Percentiles rank a stretch among this genome's conserved stretches.
Conservation (phyloP, 805 yeast species). For the Wickerhamomyces chaumierensis region DNA sequence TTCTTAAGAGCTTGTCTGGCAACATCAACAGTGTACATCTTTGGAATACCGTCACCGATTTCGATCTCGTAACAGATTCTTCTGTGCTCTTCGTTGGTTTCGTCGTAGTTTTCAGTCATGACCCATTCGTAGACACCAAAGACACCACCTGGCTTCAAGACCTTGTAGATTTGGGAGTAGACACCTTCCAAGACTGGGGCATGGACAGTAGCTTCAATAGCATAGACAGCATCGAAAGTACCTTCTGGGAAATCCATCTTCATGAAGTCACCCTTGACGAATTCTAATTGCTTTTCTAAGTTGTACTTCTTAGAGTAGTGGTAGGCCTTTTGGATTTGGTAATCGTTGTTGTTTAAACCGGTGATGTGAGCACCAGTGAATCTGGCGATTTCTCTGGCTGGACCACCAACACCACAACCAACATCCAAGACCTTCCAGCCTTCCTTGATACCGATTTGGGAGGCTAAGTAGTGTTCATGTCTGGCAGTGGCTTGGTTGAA, state of each 20-base stretch:
- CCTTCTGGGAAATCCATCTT: constrained; percentile 92
- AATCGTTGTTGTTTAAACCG: constrained; percentile 94
- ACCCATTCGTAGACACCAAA: constrained; percentile 99
- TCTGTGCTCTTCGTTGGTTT: constrained; percentile 78
- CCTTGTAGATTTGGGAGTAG: constrained; percentile 87
- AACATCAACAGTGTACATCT: constrained; percentile 79
- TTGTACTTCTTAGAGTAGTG: constrained; percentile 59
- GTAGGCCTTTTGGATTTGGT: constrained; percentile 87
- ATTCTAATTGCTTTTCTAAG: constrained; percentile 62
- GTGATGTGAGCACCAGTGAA: constrained; percentile 80
- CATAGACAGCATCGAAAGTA: constrained; percentile 91
- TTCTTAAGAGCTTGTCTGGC: constrained; percentile 78
- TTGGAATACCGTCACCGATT: constrained; percentile 97
- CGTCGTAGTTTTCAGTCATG: constrained; percentile 91
- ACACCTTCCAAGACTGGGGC: constrained; percentile 97
- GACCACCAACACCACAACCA: constrained; percentile 99
- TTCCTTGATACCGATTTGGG: constrained; percentile 68
- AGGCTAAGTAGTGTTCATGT: constrained; percentile 93
- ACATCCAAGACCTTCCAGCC: constrained; percentile 89
- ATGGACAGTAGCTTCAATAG: constrained; percentile 97
- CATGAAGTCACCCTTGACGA: constrained; percentile 98
- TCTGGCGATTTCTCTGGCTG: constrained; percentile 91
- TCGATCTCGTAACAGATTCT: constrained; percentile 95
- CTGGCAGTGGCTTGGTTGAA: constrained; percentile 92
- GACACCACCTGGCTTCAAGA: constrained; percentile 93